These are phyloP conservation scores for Stagonosporopsis cucurbitacearum DNA, from an alignment of 2,329 filamentous ascomycete genomes.

Conservation along the genomic window DNA sequence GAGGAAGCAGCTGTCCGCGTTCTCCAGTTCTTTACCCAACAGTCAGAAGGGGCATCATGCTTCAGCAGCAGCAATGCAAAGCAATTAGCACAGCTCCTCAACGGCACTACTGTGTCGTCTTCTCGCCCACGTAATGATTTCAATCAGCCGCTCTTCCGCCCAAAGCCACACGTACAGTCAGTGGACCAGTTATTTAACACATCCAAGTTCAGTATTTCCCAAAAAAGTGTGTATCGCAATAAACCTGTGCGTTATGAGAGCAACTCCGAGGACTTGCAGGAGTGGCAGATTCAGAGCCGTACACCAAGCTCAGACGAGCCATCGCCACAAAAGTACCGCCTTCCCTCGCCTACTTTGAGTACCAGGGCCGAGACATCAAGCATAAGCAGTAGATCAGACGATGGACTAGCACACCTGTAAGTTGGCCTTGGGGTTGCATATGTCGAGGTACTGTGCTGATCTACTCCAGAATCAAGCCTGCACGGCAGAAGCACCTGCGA, in stretches of 20 bases:
- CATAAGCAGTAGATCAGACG: background rate
- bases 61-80: slow-evolving; percentile 5
- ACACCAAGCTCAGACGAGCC: slow-evolving; percentile 13
- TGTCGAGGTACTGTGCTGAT: background rate
- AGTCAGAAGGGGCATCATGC: background rate
- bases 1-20: slow-evolving; percentile 2
- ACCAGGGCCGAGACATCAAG: background rate
- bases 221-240: background rate
- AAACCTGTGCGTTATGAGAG: background rate
- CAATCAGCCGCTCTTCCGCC: slow-evolving; percentile 1
- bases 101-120: background rate
- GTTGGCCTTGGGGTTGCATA: background rate
- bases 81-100: background rate
- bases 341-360: background rate
- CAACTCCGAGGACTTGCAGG: background rate
- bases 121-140: slow-evolving; percentile 1
- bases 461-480: background rate
- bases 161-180: background rate
- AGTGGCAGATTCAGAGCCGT: slow-evolving; percentile 10
- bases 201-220: background rate
- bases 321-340: background rate
- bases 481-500: background rate
- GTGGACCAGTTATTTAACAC: background rate
- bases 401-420: background rate
- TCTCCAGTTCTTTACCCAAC: background rate